Evolutionary conservation across 805 yeast species (phyloP), one percentile per base, ranked within the genome.

Genomic region (Monosporozyma servazzii): DNA sequence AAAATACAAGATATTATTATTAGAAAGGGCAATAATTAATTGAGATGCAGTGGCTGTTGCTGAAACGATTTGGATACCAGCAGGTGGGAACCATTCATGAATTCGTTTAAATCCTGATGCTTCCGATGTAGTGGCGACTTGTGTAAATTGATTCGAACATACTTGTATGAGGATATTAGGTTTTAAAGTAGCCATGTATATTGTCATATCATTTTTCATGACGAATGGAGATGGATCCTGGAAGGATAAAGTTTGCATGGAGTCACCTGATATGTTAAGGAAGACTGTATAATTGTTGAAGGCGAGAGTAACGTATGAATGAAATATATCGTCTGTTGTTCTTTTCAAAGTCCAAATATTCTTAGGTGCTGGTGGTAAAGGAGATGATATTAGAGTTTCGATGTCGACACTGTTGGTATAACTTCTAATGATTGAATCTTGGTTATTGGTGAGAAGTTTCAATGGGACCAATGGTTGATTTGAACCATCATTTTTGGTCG

Each of bases 11-110:
- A 91, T 58, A 51, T 86, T 90, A 51, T 81, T 74, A 59, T 83
- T 86, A 2, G 93, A 82, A 3, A 93, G 67, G 0, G 82, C 88
- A 4, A 91, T 58, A 0, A 78, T 80, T 0, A 90, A 71, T 65
- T 93, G 98, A 2, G 77, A 74, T 23, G 75, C 71, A 17, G 88
- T 87, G 2, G 84, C 67, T 1, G 86, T 63, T 0, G 88, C 83
- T n/a, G 72, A 68, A 0, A 77, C 59, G 40, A 93, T 75, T 23
- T 76, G 71, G 20, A 82, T 78, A 2, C 93, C 95, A 0, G 83
- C 81, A 0, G 96, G 95, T 1, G 96, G 88, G 29, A 67, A 71
- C 98, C 98, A 93, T 54, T 84, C 84, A 13, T 75, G 67, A n/a
- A 68, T 63, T 43, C 68, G 64, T 18, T 67, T 56, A 23, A 57